Base-by-base conservation (phyloP, 2,329 filamentous ascomycete genomes). In the Fusarium ambrosium region DNA sequence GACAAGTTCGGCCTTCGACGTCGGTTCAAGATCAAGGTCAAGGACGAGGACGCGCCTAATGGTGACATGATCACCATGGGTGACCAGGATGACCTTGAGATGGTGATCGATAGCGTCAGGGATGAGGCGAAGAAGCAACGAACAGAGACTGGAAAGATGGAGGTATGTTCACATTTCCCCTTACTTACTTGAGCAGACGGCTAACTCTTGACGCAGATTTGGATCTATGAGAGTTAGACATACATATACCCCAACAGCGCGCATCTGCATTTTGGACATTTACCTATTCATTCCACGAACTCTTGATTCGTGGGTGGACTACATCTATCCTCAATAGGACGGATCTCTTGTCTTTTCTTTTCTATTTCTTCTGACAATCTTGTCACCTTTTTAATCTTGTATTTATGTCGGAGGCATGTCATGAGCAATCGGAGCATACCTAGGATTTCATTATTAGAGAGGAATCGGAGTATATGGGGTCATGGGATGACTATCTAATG, bases 51-150 rank as follows among this genome's bases (percentile, higher is more conserved):
- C 76, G 83, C 87, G 70, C 89, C 90, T 1, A 88, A 92, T 65
- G 93, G 93, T 4, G 96, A 98, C 80, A 96, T 98, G 93, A 97
- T 99, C 80, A 98, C 96, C 36, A 93, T 99, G 90, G 95, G 93
- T 34, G 97, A 99, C 82, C 94, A 98, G 83, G 97, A 99, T 80
- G 97, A 99, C 85, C 85, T 98, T 72, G 95, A 98, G 61, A 94
- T 98, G 91, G 92, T 94, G 32, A 88, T 98, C 64, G 89, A 90
- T 82, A 89, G 87, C 56, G 92, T 92, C 8, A 94, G 91, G 82
- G 89, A 89, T 60, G 85, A 86, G 69, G 95, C 93, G 58, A 90
- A 88, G 84, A 93, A 90, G 82, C 93, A 96, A 81, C 90, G 92
- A 78, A 88, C 89, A 72, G 95, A 97, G 73, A 93, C 95, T 86